A percentile compares a stretch with the other conserved stretches of the same genome.
These are phyloP conservation scores for Wallacemonas rigidus DNA, from an alignment of 208 protist genomes.

Conservation along the genomic window DNA sequence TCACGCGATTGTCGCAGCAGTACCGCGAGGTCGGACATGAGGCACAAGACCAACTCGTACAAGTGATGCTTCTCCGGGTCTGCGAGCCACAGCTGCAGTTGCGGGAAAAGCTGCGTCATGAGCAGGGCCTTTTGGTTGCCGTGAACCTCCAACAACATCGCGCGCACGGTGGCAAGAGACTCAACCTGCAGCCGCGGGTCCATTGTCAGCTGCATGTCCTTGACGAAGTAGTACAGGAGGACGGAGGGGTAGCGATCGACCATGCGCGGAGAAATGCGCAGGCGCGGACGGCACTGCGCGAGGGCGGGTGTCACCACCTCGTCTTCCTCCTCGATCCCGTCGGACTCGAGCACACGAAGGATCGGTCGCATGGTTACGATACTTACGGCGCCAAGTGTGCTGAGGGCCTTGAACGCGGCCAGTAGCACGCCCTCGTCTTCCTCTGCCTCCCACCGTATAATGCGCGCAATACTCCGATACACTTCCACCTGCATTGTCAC, in stretches of 20 bases:
- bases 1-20: conserved; percentile 77
- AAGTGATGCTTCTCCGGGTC: conserved; percentile 72
- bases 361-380: conserved; percentile 75
- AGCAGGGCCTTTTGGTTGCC: conserved; percentile 70
- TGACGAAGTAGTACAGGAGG: conserved; percentile 85
- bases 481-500: conserved; percentile 50
- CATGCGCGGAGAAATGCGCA: conserved; percentile 72
- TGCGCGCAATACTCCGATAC: conserved; percentile 74
- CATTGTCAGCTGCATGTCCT: conserved; percentile 75
- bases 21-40: conserved; percentile 85
- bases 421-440: conserved; percentile 71
- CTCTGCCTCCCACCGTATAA: conserved; percentile 78
- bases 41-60: conserved; percentile 69
- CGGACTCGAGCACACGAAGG: conserved; percentile 63
- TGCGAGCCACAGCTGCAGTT: conserved; percentile 78
- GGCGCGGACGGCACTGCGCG: conserved; percentile 75
- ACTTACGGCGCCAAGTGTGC: conserved; percentile 82
- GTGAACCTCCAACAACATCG: conserved; percentile 69
- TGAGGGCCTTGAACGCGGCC: conserved; percentile 72
- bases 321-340: conserved; percentile 82
- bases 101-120: conserved; percentile 78
- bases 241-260: conserved; percentile 77
- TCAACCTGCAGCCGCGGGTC: conserved; percentile 80
- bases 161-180: conserved; percentile 56
- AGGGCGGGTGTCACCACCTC: conserved; percentile 78